Evolutionary conservation across 2,329 filamentous ascomycete species (phyloP).

Genomic region (Achaetomium macrosporum): DNA sequence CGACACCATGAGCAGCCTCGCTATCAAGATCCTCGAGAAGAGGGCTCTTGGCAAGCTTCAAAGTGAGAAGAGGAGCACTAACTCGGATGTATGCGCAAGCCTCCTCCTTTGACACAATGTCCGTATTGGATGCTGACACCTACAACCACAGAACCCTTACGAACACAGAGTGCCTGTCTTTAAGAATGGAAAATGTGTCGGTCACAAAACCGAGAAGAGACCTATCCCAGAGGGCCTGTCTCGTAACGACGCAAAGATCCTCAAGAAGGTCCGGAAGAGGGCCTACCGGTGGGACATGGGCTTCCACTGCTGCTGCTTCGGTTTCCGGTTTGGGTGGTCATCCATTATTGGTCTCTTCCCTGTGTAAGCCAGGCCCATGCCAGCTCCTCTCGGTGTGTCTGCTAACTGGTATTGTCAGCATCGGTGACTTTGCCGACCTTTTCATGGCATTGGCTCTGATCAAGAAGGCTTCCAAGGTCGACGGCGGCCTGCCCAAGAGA

Average conservation of each 20-base stretch:
- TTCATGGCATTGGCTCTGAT: constrained; percentile 72
- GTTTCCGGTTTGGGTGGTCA: constrained; percentile 83
- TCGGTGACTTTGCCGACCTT: constrained; percentile 70
- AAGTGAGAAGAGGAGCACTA: constrained; percentile 20
- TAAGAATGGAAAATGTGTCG: constrained; percentile 58
- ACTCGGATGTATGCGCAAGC: constrained; percentile 20
- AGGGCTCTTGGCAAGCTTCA: constrained; percentile 18
- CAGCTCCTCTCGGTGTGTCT: constrained; percentile 14
- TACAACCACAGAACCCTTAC: constrained; percentile 68
- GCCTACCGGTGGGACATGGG: constrained; percentile 79
- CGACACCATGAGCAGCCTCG: constrained; percentile 19
- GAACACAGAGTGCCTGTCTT: constrained; percentile 77
- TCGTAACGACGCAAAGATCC: constrained; percentile 70
- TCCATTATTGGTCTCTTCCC: constrained; percentile 81
- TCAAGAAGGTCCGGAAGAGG: constrained; percentile 78
- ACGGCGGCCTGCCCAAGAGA: constrained; percentile 63
- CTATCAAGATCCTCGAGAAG: constrained; percentile 21
- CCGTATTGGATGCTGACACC: constrained; percentile 19
- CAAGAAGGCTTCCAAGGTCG: constrained; percentile 63
- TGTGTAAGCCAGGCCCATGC: constrained; percentile 49
- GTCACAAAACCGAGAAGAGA: constrained; percentile 78
- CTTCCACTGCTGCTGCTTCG: constrained; percentile 71
- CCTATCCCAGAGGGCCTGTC: constrained; percentile 78
- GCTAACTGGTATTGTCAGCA: constrained; percentile 36
- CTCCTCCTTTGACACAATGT: not conserved